These are phyloP conservation scores for Candida xyloterini DNA, from an alignment of 805 yeast genomes.

Conservation along the genomic window DNA sequence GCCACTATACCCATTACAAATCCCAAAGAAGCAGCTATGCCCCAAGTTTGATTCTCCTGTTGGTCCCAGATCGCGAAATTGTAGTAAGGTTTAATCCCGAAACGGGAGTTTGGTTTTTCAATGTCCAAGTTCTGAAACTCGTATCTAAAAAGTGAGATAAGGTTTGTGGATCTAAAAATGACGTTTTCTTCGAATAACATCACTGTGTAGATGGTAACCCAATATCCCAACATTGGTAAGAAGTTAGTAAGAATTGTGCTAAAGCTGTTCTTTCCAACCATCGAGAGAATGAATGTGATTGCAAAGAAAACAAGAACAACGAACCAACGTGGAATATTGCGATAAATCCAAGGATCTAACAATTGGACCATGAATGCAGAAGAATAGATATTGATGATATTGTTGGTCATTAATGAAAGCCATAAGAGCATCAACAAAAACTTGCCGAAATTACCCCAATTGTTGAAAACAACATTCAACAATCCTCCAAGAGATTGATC, in stretches of 20 bases:
- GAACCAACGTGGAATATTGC: conserved; percentile 73
- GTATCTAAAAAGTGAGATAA: conserved; percentile 38
- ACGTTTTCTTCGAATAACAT: conserved; percentile 68
- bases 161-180: conserved; percentile 55
- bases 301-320: conserved; percentile 64
- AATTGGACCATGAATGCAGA: conserved; percentile 79
- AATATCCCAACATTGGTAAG: conserved; percentile 88
- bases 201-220: conserved; percentile 82
- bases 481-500: conserved; percentile 73
- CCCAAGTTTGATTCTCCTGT: conserved; percentile 55
- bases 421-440: conserved; percentile 67
- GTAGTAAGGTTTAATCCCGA: conserved; percentile 40
- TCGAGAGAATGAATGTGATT: conserved; percentile 64
- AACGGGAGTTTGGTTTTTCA: neutral
- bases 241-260: conserved; percentile 73
- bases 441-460: conserved; percentile 78
- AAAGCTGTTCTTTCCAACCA: conserved; percentile 73
- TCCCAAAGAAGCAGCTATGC: conserved; percentile 66
- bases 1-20: conserved; percentile 74
- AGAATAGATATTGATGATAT: conserved; percentile 76
- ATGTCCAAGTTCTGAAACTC: conserved; percentile 33
- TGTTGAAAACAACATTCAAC: conserved; percentile 56
- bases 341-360: conserved; percentile 45
- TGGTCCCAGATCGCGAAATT: conserved; percentile 78
- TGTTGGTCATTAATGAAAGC: conserved; percentile 76